Evolutionary conservation across 2,329 filamentous ascomycete species (phyloP), one percentile per base, ranked within the genome.

Genomic region (Pseudopyricularia javanii): DNA sequence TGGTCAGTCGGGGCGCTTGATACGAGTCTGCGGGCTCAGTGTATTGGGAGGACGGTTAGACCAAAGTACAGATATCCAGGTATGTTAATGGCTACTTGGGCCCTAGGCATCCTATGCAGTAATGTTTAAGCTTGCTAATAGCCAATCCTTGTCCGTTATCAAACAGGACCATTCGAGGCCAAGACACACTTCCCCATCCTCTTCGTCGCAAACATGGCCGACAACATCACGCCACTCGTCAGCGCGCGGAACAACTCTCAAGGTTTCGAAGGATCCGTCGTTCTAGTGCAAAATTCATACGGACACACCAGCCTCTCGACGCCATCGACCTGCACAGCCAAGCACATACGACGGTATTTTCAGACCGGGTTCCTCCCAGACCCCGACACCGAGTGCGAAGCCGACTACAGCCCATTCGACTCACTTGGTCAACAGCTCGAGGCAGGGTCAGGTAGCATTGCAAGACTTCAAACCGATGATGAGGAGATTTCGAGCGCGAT

Each of bases 241-340:
- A 66, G 72, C 61, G 62, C 70, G 4, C 47, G 47, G 22, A 49
- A 70, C 54, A 72, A 73, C 63, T 70, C 63, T 15, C 63, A 61
- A 2, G 64, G 67, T 0, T 78, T 78, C 50, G 66, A 66, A 0
- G 69, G 67, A 11, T 75, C 73, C 0, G 65, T 68, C 0, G 63
- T 78, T 6, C 59, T 78, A 30, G 65, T 70, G n/a, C 73, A 76
- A 56, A 72, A 76, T 40, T 71, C 72, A 1, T 76, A 72, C 35
- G 75, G 75, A 5, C 79, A 82, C 56, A 79, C 75, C 7, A 70
- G 68, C 14, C 60, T 74, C 4, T 64, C 74, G 1, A 67, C 70
- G 5, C 65, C 72, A 0, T 74, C 71, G 1, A 61, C 63, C 0
- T 76, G 74, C 57, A 74, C 72, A 3, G 66, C 69, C 1, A 58